A percentile compares a stretch with the other conserved stretches of the same genome.
Evolutionary conservation across 208 protist genomes (phyloP).

Genomic region (Naegleria lovaniensis): DNA sequence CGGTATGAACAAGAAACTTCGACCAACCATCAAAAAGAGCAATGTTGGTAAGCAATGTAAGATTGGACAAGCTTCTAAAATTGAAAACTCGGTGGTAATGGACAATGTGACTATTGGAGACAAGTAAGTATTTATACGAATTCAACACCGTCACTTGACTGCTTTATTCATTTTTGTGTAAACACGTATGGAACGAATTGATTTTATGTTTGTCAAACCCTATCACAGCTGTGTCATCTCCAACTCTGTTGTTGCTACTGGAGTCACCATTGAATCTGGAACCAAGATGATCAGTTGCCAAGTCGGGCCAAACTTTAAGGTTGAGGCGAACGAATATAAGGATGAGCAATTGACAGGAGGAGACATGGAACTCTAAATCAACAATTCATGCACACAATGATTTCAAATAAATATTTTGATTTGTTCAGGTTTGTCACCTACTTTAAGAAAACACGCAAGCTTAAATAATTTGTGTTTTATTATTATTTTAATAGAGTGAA

Average conservation of each 20-base stretch:
- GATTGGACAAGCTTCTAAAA: slow-evolving; percentile 47
- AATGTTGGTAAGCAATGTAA: slow-evolving; percentile 54
- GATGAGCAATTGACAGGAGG: background rate
- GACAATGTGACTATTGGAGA: slow-evolving; percentile 55
- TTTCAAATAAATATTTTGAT: too few species aligned
- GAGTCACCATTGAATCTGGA: background rate
- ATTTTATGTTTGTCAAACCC: too few species aligned
- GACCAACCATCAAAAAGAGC: slow-evolving; percentile 47
- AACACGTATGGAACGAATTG: too few species aligned
- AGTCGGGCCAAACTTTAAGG: background rate
- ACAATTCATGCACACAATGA: background rate
- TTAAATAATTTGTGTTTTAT: background rate
- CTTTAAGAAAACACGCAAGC: too few species aligned
- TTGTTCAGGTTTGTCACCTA: too few species aligned
- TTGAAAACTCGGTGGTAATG: slow-evolving; percentile 61
- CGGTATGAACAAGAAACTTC: background rate
- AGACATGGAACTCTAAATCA: background rate
- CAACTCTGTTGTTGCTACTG: background rate
- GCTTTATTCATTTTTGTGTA: too few species aligned
- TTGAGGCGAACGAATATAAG: background rate
- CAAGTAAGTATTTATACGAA: too few species aligned
- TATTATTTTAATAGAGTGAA: background rate
- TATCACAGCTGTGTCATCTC: background rate
- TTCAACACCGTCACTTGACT: too few species aligned
- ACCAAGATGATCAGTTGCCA: background rate